Percentiles rank a stretch among this genome's conserved stretches.
phyloP scores from a whole-genome alignment of 2,329 filamentous ascomycete species.

The Neoarthrinium moseri region DNA sequence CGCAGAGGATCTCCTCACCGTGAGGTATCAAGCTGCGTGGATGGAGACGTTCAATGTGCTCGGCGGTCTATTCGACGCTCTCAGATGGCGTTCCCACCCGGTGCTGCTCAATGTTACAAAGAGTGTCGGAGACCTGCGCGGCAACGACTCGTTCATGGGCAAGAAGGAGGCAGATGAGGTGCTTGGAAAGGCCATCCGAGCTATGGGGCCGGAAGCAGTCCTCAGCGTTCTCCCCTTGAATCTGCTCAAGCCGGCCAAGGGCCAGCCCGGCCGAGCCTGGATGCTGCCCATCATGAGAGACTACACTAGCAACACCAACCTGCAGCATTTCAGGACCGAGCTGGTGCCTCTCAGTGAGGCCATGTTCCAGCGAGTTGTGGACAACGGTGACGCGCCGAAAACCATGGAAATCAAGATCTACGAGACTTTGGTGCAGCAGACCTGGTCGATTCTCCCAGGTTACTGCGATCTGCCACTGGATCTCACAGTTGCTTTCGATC shows the following conservation, averaged over 20 bases:
- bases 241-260: slow-evolving; percentile 71
- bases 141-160: slow-evolving; percentile 83
- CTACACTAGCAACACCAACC: slow-evolving; percentile 82
- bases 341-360: slow-evolving; percentile 86
- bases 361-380: slow-evolving; percentile 85
- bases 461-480: slow-evolving; percentile 94
- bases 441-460: slow-evolving; percentile 89
- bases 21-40: slow-evolving; percentile 94
- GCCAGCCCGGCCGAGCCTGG: slow-evolving; percentile 87
- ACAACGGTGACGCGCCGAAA: slow-evolving; percentile 80
- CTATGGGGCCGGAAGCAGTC: slow-evolving; percentile 86
- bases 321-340: slow-evolving; percentile 81
- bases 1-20: slow-evolving; percentile 72
- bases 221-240: slow-evolving; percentile 84
- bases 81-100: slow-evolving; percentile 82
- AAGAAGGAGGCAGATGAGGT: slow-evolving; percentile 95
- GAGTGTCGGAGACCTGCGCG: slow-evolving; percentile 81
- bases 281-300: slow-evolving; percentile 89
- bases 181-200: slow-evolving; percentile 80
- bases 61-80: slow-evolving; percentile 79
- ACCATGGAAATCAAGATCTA: slow-evolving; percentile 95
- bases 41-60: slow-evolving; percentile 91
- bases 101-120: slow-evolving; percentile 74
- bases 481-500: slow-evolving; percentile 73
- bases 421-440: slow-evolving; percentile 88